Evolutionary conservation across 1,284 basidiomycete genomes (phyloP), one percentile per base, ranked within the genome.

Genomic region (Ceratobasidium sp.): DNA sequence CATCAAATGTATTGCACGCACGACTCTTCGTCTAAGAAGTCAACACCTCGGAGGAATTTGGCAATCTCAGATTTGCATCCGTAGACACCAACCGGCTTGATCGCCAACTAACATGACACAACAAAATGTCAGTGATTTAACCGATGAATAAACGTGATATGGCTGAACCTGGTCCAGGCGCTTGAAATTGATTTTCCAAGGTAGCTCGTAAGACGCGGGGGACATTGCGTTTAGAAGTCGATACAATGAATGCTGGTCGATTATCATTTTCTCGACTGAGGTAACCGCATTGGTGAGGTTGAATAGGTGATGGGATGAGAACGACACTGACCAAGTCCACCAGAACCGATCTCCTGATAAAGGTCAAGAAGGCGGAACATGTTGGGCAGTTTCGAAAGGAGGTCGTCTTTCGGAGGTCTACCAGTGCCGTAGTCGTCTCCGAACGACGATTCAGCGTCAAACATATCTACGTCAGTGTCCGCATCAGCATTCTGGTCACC

Each of bases 41-140:
- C n/a, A 20, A 28, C 60, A 49, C 49, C 51, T 51, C 44, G 71
- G 18, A 92, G 80, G 77, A 90, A 88, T 13, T 85, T 82, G 9
- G 88, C 85, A 9, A 92, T 88, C 78, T 88, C 86, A 0, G 83
- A 80, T 81, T 87, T 88, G 82, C 88, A 88, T 0, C 91, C 91
- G 73, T 91, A 92, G 1, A 91, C 77, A 0, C 91, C 91, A 0
- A 91, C 80, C 6, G 89, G 89, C 78, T 87, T 87, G 69, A 90
- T 82, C 10, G 79, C 64, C 18, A 86, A 79, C 3, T 83, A 79
- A 77, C 44, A 13, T 46, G 13, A 46, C 44, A 46, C n/a, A 91
- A 1, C 91, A 13, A 23, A 61, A 80, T 46, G 86, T 86, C 42
- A 67, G 42, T 13, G 26, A 28, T 5, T 42, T 20, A 20, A 3